Evolutionary conservation across 805 yeast genomes (phyloP), one percentile per base, ranked within the genome.

Genomic region (Scheffersomyces amazonensis): DNA sequence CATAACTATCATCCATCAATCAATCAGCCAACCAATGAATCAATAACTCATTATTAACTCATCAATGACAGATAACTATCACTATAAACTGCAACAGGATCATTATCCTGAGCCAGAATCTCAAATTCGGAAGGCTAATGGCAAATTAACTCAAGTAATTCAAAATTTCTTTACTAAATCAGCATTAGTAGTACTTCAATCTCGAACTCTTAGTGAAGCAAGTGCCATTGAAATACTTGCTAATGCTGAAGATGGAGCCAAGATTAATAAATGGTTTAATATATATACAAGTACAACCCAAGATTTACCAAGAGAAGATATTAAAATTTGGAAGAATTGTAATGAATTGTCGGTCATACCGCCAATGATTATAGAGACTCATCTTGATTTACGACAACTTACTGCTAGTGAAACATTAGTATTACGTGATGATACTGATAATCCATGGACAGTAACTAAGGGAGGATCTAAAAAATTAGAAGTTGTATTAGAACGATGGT

Each of bases 401-500:
- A 61, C 74, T 5, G 59, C 79, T 1, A 74, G 76, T 30, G 87
- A 83, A 44, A 68, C 79, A 16, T 69, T 86, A 21, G 73, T 80
- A 23, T 57, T 86, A 28, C 66, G 66, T 20, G 90, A 83, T 48
- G 72, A 70, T 3, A 69, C 71, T 6, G 75, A 72, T 17, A 69
- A 69, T 44, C 52, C 72, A 11, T 80, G 83, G 75, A 65, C 75
- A 8, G 81, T 81, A 10, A 68, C 83, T 8, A 77, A 72, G 41
- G 56, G 62, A 10, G 83, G 83, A 11, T 69, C 75, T 2, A 78
- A 76, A 51, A 84, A 84, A 51, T 71, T 78, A 13, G 98, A 91
- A 59, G 77, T 93, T n/a, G 96, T 93, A 2, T 64, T 93, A 40
- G 99, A 93, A 54, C 73, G 99, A 42, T 93, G 99, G 99, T 69